Conservation (phyloP, 139 green algal genomes). For the Picochlorum sp. region DNA sequence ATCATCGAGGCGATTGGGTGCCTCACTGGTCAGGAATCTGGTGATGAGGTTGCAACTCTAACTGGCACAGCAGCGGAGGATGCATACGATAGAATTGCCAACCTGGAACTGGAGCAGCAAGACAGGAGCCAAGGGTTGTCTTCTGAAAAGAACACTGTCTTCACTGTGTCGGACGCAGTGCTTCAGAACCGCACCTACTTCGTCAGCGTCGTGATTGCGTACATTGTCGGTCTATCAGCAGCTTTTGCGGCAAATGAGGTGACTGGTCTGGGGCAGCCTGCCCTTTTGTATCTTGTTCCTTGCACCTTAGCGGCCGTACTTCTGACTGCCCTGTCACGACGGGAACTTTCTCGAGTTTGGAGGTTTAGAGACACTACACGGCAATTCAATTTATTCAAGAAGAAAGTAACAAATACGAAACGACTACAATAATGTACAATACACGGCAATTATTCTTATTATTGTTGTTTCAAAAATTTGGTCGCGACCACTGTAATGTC, state of each 20-base stretch:
- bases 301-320: slow-evolving; percentile 40
- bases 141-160: slow-evolving; percentile 13
- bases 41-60: slow-evolving; percentile 38
- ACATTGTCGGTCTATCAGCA: slow-evolving; percentile 57
- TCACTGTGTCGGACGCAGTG: slow-evolving; percentile 41
- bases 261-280: slow-evolving; percentile 71
- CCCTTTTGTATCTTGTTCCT: slow-evolving; percentile 75
- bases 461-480: slow-evolving; percentile 10
- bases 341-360: slow-evolving; percentile 47
- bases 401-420: slow-evolving; percentile 1
- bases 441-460: not conserved
- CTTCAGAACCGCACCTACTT: slow-evolving; percentile 71
- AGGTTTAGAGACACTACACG: slow-evolving; percentile 48
- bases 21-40: slow-evolving; percentile 21
- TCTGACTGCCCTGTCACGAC: slow-evolving; percentile 26
- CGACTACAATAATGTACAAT: not conserved
- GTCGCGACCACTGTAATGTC: slow-evolving; percentile 67
- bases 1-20: slow-evolving; percentile 38
- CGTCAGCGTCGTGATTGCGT: slow-evolving; percentile 47
- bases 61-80: slow-evolving; percentile 41
- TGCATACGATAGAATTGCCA: slow-evolving; percentile 55
- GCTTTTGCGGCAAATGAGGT: slow-evolving; percentile 77
- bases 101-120: slow-evolving; percentile 35
- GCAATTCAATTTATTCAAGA: not conserved
- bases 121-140: slow-evolving; percentile 6